Base-by-base conservation (phyloP, 2,329 filamentous ascomycete genomes). In the Exophiala viscosa region DNA sequence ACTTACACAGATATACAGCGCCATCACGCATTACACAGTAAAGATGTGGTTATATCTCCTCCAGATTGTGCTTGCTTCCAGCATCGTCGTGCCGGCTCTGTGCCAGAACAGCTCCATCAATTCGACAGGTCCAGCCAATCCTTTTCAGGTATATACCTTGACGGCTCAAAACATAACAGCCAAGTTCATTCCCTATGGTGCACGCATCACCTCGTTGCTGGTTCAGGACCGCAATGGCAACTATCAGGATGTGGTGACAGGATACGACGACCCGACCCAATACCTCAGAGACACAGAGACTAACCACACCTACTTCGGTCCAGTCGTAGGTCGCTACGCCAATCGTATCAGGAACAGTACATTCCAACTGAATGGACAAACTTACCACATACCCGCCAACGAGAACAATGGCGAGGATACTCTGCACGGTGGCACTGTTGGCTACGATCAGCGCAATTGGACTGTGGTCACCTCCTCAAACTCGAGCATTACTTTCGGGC, bases 341-440 rank as follows among this genome's bases (percentile, higher is more conserved):
- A 80, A 80, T 62, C 74, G 77, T 35, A 79, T 79, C 65, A 79
- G 75, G 68, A 81, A 81, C 53, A 76, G 76, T 46, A 80, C 77
- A 3, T 81, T 81, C 64, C 69, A 69, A 17, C 67, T 81, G 51
- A 73, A 77, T 48, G 73, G 70, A 15, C 60, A 68, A 14, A 69
- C 66, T 3, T 80, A 75, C 55, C 67, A 79, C 23, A 71, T 79
- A 31, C 71, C 75, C 0, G 67, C 70, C 42, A 81, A 80, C 58
- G 78, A 81, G 60, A 69, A 80, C 41, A 67, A 62, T 34, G 76
- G 77, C n/a, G 55, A 59, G 10, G 70, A 80, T 61, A 78, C 78
- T 15, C 71, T 81, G 13, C 78, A 81, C 57, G 78, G 78, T 55
- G 75, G 75, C 20, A 59, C 58, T 15, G 62, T 74, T 28, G 75